Evolutionary conservation across 768 basidiomycete species (phyloP), one percentile per base, ranked within the genome.

Genomic region (Naganishia antarctica): DNA sequence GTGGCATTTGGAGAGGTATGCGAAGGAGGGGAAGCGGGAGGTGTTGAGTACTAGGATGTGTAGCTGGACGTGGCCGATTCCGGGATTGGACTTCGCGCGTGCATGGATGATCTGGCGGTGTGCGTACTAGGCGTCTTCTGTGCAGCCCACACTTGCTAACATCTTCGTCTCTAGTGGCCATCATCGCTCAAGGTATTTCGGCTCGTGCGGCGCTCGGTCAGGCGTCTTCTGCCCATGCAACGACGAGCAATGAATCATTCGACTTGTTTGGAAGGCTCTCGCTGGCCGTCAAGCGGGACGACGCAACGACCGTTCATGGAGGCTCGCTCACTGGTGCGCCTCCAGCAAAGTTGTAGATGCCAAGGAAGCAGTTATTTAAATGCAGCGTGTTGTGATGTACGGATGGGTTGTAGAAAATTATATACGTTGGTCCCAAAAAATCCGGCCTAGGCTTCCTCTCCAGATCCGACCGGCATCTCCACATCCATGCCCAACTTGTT

Each of bases 111-210:
- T 90, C 13, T 88, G 90, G 79, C 81, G 88, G 64, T 32, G 90
- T 89, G 70, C 67, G 84, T 78, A 2, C 31, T 44, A 7, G 15
- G 23, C 29, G 12, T 63, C 23, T 45, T 45, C n/a, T 16, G 9
- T 16, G 1, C 32, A 2, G 3, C 7, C 29, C 26, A 26, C 23
- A 15, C 41, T 4, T 9, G 13, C 31, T 25, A 25, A 45, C 74
- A 65, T 74, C 93, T 59, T 92, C 40, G 87, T 90, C 7, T 70
- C 70, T 47, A 68, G 76, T 71, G 46, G 48, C 28, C 12, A 41
- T 67, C 60, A 93, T 96, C 69, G 80, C 84, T 1, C 91, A 96
- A 78, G 91, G 91, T 3, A 91, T 96, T 67, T 89, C 91, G 1
- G 91, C 91, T 31, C 84, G 91, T 46, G 84, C 84, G 59, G 90